Evolutionary conservation across 768 basidiomycete species (phyloP), one percentile per base, ranked within the genome.

Genomic region (Termitomyces sp.): DNA sequence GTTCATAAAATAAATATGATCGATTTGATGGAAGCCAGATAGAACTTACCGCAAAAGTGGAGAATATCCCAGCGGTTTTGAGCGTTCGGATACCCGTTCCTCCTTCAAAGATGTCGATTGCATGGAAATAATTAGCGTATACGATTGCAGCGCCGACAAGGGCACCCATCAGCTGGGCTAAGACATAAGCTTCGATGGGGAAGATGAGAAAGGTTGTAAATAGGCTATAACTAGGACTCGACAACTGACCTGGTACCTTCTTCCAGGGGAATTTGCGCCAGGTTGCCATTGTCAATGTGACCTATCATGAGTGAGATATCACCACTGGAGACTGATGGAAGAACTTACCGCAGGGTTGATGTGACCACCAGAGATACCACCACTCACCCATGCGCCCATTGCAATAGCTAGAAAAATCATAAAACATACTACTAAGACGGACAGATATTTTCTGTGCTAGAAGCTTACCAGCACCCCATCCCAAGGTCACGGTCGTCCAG

Each of bases 191-290:
- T 71, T 54, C 26, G 5, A 57, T 43, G 28, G 22, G 20, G 43
- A 13, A 30, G 36, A 55, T 52, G 30, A 41, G 48, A 41, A 53
- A 41, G n/a, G 24, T 14, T 33, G 35, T 26, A 14, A 40, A 36
- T 22, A 6, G 18, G 6, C 9, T 22, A 2, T 33, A 16, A 33
- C 18, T 16, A 6, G 14, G 3, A 24, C 35, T 36, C 32, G 4
- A 33, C 5, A 13, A 50, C 70, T 48, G 57, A 74, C 63, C 71
- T 1, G 88, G 88, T 0, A 87, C 87, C 65, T 89, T 89, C 62
- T 76, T 78, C 82, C 85, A 84, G 1, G 87, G 86, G 69, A 89
- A 88, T 56, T 74, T 75, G 56, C 87, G 83, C 70, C 82, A 80
- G 13, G 80, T 74, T 11, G 83, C 85, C 47, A 87, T 62, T 22